A percentile compares a stretch with the other conserved stretches of the same genome.
These are phyloP conservation scores for Penicillium frequentans DNA, from an alignment of 2,329 filamentous ascomycete genomes.

Conservation along the genomic window DNA sequence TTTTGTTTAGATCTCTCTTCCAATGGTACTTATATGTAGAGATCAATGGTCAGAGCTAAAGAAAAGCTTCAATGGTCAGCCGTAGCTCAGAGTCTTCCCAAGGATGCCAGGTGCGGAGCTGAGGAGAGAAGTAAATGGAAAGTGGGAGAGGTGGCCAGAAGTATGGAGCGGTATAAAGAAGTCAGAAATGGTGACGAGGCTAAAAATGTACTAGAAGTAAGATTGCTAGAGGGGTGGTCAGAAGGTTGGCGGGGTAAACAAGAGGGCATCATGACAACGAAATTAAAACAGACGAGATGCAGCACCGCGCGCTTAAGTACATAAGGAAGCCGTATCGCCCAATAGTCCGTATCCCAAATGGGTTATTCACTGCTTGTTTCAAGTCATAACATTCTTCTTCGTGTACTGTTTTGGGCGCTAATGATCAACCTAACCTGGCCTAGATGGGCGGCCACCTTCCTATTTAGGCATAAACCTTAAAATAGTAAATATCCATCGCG, in stretches of 20 bases:
- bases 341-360: not conserved
- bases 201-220: not conserved
- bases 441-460: not conserved
- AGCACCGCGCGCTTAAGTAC: not conserved
- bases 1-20: not conserved
- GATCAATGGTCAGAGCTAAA: no score
- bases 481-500: not conserved
- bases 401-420: not conserved
- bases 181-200: not conserved
- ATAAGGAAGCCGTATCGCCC: not conserved
- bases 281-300: not conserved
- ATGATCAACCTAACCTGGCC: not conserved
- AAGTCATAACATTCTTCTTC: not conserved
- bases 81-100: not conserved
- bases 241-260: not conserved
- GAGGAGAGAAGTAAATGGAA: not conserved
- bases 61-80: not conserved
- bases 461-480: not conserved
- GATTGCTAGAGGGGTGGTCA: not conserved
- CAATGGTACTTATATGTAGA: not conserved
- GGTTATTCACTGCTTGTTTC: not conserved
- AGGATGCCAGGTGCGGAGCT: not conserved
- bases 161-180: not conserved
- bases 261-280: not conserved
- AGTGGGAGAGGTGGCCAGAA: not conserved